phyloP scores from a whole-genome alignment of 2,329 filamentous ascomycete genomes.

The Lasiodiplodia sp. region DNA sequence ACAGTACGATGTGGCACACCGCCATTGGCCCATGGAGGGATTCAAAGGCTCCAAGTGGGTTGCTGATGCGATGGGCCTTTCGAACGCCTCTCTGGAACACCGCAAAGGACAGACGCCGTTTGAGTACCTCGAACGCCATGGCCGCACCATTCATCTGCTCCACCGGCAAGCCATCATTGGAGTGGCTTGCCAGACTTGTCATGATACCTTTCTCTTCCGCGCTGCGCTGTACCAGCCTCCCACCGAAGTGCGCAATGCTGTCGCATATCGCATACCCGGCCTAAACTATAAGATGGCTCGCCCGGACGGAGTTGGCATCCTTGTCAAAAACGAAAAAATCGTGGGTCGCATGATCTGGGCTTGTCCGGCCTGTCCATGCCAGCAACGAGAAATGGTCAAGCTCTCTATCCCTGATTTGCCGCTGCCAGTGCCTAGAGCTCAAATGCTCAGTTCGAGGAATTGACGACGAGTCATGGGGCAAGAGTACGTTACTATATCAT shows the following conservation, averaged over 20 bases:
- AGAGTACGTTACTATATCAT: no score
- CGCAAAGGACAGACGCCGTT: not conserved
- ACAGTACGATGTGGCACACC: not conserved
- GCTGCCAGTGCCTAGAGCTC: not conserved
- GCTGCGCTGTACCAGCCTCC: not conserved
- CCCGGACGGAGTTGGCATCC: not conserved
- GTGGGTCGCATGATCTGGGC: slow-evolving; percentile 6
- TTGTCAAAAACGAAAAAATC: not conserved
- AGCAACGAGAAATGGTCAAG: not conserved
- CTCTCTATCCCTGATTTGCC: not conserved
- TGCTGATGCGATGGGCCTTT: slow-evolving; percentile 6
- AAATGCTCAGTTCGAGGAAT: no score
- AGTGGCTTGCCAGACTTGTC: not conserved
- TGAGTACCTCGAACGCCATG: not conserved
- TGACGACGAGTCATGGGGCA: no score
- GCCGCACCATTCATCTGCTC: not conserved
- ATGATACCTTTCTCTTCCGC: not conserved
- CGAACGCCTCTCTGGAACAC: not conserved
- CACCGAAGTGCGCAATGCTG: no score
- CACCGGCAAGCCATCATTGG: not conserved
- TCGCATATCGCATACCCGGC: no score
- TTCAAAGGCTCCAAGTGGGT: not conserved
- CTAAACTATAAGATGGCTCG: not conserved
- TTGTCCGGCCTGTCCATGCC: not conserved
- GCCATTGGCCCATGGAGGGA: not conserved